These are phyloP conservation scores for Astraeus odoratus DNA, from an alignment of 768 basidiomycete genomes.

Conservation along the genomic window DNA sequence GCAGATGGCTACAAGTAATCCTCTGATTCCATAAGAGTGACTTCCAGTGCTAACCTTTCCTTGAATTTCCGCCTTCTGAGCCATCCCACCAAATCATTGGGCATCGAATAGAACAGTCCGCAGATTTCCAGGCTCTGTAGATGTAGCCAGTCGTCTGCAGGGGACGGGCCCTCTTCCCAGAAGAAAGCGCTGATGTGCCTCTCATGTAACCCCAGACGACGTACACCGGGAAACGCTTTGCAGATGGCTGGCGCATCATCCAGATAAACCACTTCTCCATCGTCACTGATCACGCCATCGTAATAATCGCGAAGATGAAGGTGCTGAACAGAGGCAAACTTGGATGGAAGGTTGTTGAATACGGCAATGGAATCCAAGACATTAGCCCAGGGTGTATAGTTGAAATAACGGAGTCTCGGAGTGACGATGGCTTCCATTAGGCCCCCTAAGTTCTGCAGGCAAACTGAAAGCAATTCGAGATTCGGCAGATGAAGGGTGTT, in stretches of 20 bases:
- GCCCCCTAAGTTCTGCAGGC: no score
- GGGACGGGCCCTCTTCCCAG: not conserved
- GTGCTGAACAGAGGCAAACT: not conserved
- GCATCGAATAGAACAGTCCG: not conserved
- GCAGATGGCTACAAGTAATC: no score
- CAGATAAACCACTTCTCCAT: not conserved
- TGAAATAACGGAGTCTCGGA: not conserved
- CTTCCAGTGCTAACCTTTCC: not conserved
- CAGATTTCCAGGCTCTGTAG: not conserved
- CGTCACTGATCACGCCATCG: not conserved
- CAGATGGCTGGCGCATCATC: not conserved
- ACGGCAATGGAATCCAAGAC: not conserved
- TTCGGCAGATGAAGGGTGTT: no score
- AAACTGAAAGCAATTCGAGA: no score
- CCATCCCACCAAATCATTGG: not conserved
- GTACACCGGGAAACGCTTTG: not conserved
- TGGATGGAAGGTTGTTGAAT: not conserved
- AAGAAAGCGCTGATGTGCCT: not conserved
- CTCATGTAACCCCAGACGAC: not conserved
- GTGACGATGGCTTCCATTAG: no score
- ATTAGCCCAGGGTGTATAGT: not conserved
- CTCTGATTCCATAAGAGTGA: no score
- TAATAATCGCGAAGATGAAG: not conserved
- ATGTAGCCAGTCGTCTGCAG: not conserved
- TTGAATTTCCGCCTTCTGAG: not conserved